Percentiles rank a stretch among this genome's conserved stretches.
phyloP scores from a whole-genome alignment of 176 grass and related monocot species.

The Avena atlantica region DNA sequence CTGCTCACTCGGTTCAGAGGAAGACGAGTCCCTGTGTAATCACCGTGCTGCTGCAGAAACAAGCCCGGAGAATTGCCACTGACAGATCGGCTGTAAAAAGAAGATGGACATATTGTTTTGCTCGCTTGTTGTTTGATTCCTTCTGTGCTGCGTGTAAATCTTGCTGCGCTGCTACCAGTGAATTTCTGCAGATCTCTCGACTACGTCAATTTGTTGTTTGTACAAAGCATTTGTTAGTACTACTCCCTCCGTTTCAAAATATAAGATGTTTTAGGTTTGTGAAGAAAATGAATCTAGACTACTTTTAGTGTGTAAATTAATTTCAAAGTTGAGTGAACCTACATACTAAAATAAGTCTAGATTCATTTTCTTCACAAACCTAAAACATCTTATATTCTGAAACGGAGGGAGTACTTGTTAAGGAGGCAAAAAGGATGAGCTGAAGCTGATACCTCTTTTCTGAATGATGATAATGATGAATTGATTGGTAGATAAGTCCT shows the following conservation, averaged over 20 bases:
- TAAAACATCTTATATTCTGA: too few species aligned
- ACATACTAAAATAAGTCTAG: too few species aligned
- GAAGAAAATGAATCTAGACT: too few species aligned
- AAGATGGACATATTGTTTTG: slow-evolving; percentile 20
- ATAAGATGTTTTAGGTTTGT: too few species aligned
- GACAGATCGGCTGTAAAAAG: slow-evolving; percentile 38
- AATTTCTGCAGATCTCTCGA: slow-evolving; percentile 15
- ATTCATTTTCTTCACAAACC: too few species aligned
- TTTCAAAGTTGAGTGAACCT: too few species aligned
- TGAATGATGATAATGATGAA: slow-evolving; percentile 26
- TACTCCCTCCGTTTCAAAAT: too few species aligned
- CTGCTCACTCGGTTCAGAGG: slow-evolving; percentile 61
- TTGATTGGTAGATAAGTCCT: neutral
- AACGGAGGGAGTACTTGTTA: neutral
- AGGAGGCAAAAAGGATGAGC: neutral
- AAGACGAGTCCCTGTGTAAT: slow-evolving; percentile 65
- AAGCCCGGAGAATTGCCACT: slow-evolving; percentile 20
- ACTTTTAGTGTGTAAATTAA: too few species aligned
- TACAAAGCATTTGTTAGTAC: neutral
- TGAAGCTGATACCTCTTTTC: neutral
- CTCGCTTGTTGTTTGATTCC: slow-evolving; percentile 20
- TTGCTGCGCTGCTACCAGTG: slow-evolving; percentile 15
- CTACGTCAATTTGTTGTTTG: neutral
- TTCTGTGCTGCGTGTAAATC: slow-evolving; percentile 18
- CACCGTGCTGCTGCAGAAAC: slow-evolving; percentile 5